Evolutionary conservation across 169 alveolate species (phyloP), one percentile per base, ranked within the genome.

Genomic region (Plasmodium vinckei): DNA sequence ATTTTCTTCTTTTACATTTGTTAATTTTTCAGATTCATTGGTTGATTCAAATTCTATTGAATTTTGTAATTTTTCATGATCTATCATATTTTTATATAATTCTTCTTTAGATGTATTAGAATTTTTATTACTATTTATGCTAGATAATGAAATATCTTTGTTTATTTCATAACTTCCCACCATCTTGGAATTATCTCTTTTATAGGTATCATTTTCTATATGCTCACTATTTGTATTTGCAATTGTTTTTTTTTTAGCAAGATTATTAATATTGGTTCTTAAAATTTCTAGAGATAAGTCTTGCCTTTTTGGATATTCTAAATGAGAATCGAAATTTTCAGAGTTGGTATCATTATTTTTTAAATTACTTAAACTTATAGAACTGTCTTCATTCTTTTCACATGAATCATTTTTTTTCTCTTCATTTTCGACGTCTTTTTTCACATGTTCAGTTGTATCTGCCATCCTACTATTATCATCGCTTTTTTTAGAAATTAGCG

Each of bases 301-400:
- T 53, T 79, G 89, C 68, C 82, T 79, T 59, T 72, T 79, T 21
- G 89, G 89, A 21, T 17, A 25, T 17, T 65, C 79, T 65, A 10
- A 59, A 49, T 9, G 13, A 4, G 49, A 12, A 46, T 75, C 21
- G 39, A 75, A 75, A 9, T 65, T 75, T 63, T 75, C 88, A 47
- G 75, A 75, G 42, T 47, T 46, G n/a, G 61, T 68, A 12, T 75
- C 51, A 21, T 21, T 13, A 39, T 73, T 25, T 27, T 56, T 60
- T 19, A 59, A 61, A 59, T 17, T 27, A 42, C 15, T 63, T 44
- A 17, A 33, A 33, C 42, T 33, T 33, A 33, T 33, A 33, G 6
- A 33, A 12, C 4, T 60, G 46, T 42, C 23, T 23, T 51, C 19
- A 19, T 59, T 33, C 21, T 6, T 49, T 73, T 19, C 15, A 25